A percentile compares a stretch with the other conserved stretches of the same genome.
Conservation (phyloP, 2,329 filamentous ascomycete genomes). For the Phyllosticta citrichinensis region DNA sequence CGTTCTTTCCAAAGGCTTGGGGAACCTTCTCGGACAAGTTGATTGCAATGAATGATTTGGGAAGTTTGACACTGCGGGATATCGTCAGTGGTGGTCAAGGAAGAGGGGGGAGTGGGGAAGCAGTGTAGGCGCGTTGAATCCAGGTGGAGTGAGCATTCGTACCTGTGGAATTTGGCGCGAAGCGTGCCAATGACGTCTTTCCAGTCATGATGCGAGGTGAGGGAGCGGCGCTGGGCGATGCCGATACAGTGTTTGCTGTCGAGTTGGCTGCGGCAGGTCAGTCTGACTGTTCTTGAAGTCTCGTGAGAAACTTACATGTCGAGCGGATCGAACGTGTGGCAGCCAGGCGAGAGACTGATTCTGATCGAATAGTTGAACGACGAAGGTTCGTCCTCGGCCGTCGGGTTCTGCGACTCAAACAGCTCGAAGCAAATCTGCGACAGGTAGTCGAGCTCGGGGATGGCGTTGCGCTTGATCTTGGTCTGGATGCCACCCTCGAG, state of each 20-base stretch:
- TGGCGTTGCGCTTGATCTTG: conserved; percentile 90
- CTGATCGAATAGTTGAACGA: conserved; percentile 91
- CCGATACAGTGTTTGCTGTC: conserved; percentile 96
- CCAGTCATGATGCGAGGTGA: conserved; percentile 91
- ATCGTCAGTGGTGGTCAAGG: not conserved
- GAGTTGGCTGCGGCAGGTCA: conserved; percentile 47
- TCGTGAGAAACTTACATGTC: conserved; percentile 50
- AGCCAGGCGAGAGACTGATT: conserved; percentile 90
- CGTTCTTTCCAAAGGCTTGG: conserved; percentile 27
- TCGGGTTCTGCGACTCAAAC: conserved; percentile 80
- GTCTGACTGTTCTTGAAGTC: not conserved
- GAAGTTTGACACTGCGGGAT: conserved; percentile 34
- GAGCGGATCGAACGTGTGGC: conserved; percentile 90
- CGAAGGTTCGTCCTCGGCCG: conserved; percentile 48
- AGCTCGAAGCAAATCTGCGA: conserved; percentile 97
- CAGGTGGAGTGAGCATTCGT: conserved; percentile 30
- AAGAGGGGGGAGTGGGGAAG: not conserved
- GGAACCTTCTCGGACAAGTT: conserved; percentile 40
- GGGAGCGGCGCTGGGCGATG: conserved; percentile 76
- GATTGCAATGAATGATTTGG: conserved; percentile 41
- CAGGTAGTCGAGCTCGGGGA: conserved; percentile 94
- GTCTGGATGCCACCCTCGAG: conserved; percentile 93
- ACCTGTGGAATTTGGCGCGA: conserved; percentile 90
- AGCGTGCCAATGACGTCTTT: conserved; percentile 94
- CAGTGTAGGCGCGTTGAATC: not conserved